A percentile compares a stretch with the other conserved stretches of the same genome.
phyloP scores from a whole-genome alignment of 495 filamentous ascomycete species.

The Aspergillus haitiensis region DNA sequence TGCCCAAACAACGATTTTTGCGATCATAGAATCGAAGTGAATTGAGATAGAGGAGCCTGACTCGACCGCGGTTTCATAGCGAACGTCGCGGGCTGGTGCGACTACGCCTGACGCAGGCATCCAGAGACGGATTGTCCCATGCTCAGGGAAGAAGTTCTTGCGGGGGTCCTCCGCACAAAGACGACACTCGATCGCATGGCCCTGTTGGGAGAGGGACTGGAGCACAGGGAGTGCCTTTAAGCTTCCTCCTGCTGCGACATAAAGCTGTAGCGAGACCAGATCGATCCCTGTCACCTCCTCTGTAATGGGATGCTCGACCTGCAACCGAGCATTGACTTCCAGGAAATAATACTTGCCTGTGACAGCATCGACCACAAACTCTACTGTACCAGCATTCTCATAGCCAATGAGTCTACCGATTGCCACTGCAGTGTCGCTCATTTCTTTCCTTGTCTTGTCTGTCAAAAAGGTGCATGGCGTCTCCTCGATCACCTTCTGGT shows the following conservation, averaged over 20 bases:
- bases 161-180: constrained; percentile 88
- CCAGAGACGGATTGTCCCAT: constrained; percentile 68
- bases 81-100: constrained; percentile 56
- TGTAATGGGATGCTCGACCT: constrained; percentile 91
- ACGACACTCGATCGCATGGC: constrained; percentile 81
- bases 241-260: constrained; percentile 62
- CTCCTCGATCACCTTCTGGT: constrained; percentile 95
- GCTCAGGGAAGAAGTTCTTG: constrained; percentile 79
- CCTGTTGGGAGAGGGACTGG: constrained; percentile 60
- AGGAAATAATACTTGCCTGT: constrained; percentile 86
- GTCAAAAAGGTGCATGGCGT: constrained; percentile 76
- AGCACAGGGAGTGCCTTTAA: constrained; percentile 71
- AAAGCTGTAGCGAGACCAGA: constrained; percentile 82
- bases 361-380: constrained; percentile 90
- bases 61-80: constrained; percentile 82
- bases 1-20: constrained; percentile 84
- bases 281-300: constrained; percentile 88
- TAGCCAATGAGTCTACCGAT: constrained; percentile 80
- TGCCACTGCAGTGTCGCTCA: constrained; percentile 77
- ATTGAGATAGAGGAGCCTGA: constrained; percentile 79
- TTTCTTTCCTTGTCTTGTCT: constrained; percentile 63
- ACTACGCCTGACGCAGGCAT: constrained; percentile 50
- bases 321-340: constrained; percentile 91
- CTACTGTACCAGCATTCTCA: constrained; percentile 85
- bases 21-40: constrained; percentile 92